These are phyloP conservation scores for Otatea glauca DNA, from an alignment of 176 grass and related monocot species.

Conservation along the genomic window DNA sequence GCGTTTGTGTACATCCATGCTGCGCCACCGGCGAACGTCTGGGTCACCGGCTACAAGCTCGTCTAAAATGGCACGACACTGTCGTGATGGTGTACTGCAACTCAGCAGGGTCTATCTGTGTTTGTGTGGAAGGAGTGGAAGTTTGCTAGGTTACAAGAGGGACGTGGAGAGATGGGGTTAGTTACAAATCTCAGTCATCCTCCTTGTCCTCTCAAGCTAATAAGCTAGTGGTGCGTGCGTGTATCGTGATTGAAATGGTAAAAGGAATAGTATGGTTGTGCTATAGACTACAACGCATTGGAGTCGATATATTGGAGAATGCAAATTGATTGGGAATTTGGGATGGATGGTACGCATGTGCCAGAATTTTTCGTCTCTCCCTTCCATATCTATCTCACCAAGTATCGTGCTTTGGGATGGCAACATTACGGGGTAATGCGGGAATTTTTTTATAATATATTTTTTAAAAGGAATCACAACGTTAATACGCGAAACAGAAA, in stretches of 20 bases:
- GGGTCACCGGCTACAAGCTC: conserved; percentile 81
- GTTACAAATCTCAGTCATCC: conserved; percentile 53
- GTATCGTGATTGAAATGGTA: conserved; percentile 18
- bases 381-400: too few relatives aligned
- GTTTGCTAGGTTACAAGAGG: conserved; percentile 35
- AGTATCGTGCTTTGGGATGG: too few relatives aligned
- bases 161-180: conserved; percentile 54
- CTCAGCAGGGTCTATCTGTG: background rate
- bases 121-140: conserved; percentile 31
- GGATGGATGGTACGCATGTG: too few relatives aligned
- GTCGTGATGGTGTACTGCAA: background rate
- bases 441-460: too few relatives aligned
- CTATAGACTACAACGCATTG: too few relatives aligned
- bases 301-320: too few relatives aligned
- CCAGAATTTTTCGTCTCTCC: too few relatives aligned
- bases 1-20: conserved; percentile 74
- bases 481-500: too few relatives aligned
- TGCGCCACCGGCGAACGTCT: conserved; percentile 59
- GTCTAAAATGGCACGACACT: conserved; percentile 30
- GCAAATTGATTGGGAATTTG: too few relatives aligned
- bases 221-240: background rate
- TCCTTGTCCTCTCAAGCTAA: conserved; percentile 43
- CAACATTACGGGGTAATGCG: too few relatives aligned
- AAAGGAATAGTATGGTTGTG: background rate
- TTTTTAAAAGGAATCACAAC: too few relatives aligned